A percentile compares a stretch with the other conserved stretches of the same genome.
These are phyloP conservation scores for Lactarius hengduanensis DNA, from an alignment of 768 basidiomycete species.

Conservation along the genomic window DNA sequence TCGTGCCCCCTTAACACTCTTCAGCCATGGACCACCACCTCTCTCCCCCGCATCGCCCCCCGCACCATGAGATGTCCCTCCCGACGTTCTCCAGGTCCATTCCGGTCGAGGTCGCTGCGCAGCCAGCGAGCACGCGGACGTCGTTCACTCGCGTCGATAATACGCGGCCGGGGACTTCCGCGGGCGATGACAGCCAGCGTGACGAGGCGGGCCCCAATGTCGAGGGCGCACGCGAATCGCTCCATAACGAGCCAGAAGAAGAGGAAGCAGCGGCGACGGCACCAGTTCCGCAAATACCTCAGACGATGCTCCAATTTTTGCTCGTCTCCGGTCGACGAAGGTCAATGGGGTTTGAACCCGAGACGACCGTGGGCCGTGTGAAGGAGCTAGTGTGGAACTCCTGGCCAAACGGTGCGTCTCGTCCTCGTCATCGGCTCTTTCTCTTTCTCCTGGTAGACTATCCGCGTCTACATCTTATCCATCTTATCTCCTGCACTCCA, in stretches of 20 bases:
- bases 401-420: conserved; percentile 65
- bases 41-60: conserved; percentile 1
- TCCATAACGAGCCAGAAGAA: conserved; percentile 10
- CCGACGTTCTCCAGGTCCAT: conserved; percentile 20
- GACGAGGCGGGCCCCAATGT: conserved; percentile 21
- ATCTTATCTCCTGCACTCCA: not conserved
- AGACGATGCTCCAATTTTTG: conserved; percentile 67
- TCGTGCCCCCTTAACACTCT: not conserved
- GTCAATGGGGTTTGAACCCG: conserved; percentile 73
- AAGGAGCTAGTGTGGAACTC: conserved; percentile 84
- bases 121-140: conserved; percentile 49
- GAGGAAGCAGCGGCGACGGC: conserved; percentile 11
- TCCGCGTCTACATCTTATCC: not conserved
- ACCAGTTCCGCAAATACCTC: conserved; percentile 56
- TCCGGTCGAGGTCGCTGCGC: conserved; percentile 29
- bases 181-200: conserved; percentile 13
- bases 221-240: not conserved
- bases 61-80: conserved; percentile 22
- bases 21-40: conserved; percentile 13
- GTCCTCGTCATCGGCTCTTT: not conserved
- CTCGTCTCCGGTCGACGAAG: conserved; percentile 66
- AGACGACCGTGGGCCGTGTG: conserved; percentile 70
- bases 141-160: conserved; percentile 52
- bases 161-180: conserved; percentile 31
- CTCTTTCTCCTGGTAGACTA: not conserved